phyloP scores from a whole-genome alignment of 495 filamentous ascomycete species.

The Podospora pseudoanserina region DNA sequence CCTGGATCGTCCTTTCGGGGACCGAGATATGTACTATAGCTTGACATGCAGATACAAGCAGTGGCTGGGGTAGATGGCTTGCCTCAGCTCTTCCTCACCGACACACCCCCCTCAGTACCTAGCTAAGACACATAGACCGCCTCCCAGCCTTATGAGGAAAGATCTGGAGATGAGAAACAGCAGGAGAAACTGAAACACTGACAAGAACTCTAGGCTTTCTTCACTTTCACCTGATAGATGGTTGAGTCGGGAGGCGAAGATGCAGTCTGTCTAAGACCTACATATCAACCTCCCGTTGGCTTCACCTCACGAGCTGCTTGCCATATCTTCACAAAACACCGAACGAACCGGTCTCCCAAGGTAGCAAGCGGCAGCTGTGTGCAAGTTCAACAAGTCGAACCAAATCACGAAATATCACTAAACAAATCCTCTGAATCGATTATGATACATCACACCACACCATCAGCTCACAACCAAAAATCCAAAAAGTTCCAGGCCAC shows the following conservation, averaged over 20 bases:
- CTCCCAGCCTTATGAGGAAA: not conserved
- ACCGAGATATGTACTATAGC: not conserved
- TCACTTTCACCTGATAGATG: not conserved
- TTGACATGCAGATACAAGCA: too few relatives aligned
- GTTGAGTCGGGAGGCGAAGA: not conserved
- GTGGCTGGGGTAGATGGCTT: too few relatives aligned
- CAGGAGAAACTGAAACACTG: not conserved
- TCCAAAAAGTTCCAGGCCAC: not conserved
- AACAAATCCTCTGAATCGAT: not conserved
- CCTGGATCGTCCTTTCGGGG: not conserved
- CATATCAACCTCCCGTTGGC: not conserved
- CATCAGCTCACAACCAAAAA: not conserved
- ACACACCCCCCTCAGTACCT: not conserved
- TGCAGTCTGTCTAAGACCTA: not conserved
- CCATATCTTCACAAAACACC: not conserved
- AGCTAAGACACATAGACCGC: not conserved
- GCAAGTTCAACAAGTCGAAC: not conserved
- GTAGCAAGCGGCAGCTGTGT: not conserved
- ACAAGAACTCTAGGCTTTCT: not conserved
- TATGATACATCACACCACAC: not conserved
- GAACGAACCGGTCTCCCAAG: not conserved
- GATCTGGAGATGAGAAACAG: not conserved
- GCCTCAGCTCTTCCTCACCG: too few relatives aligned
- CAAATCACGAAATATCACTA: not conserved
- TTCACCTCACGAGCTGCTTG: not conserved